Base-by-base conservation (phyloP, 2,329 filamentous ascomycete species). In the Colletotrichum endophyticum region DNA sequence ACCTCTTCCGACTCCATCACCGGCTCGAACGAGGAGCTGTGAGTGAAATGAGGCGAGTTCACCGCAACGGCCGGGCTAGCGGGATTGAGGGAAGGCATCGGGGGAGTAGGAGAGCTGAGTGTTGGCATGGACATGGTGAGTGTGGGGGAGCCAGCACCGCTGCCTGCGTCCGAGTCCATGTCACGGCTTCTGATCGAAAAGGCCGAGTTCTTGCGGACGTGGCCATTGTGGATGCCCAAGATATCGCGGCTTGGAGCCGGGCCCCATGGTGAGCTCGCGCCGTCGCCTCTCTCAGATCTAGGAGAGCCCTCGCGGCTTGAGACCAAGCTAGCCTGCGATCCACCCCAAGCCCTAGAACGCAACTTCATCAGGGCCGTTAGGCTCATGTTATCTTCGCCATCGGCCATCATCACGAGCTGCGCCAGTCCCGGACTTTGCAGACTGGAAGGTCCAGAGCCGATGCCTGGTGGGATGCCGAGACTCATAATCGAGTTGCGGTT, bases 401-500 rank as follows among this genome's bases (percentile, higher is more conserved):
- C 92, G 4, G 88, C 88, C 89, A 87, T 90, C 89, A 89, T 91
- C 2, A 95, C 94, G 28, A 98, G 87, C 82, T 98, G 94, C 1
- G 94, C 94, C 28, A 98, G 88, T 0, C 94, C 94, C 1, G 95
- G 94, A 79, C 93, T 95, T 36, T 92, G 88, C 4, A 95, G 81
- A 56, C 87, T 91, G 73, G 88, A 91, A 75, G 87, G 84, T 32
- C 85, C 86, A 28, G 80, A 82, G n/a, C 83, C 81, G 16, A 84
- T 78, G 25, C 61, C 61, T 7, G 87, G 86, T 61, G 92, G 91
- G 36, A 92, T 86, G 9, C 88, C 89, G 77, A 96, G 87, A 75
- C 94, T 95, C 87, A 98, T 95, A 75, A 98, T 92, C 1, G 95
- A 98, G 83, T 98, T 99, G 61, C 97, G 92, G 75, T 98, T 98